Evolutionary conservation across 305 asterid genomes (phyloP), one percentile per base, ranked within the genome.

Genomic region (Fraxinus xanthoxyloides): DNA sequence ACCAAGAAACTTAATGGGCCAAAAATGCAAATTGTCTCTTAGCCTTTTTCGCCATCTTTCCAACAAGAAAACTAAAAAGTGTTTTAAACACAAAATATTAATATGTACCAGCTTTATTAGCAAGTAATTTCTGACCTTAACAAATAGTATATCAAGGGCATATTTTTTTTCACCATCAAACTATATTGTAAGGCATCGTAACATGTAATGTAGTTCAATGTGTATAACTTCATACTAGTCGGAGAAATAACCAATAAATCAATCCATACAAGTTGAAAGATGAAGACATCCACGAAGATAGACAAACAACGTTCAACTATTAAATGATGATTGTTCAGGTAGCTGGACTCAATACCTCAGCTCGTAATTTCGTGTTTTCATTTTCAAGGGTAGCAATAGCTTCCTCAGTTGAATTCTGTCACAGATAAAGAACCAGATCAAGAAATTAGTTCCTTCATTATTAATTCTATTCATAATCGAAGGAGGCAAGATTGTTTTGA

Each of bases 341-440:
- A 59, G 78, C 82, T 19, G 75, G 31, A 70, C 43, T 82, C 78
- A 67, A 74, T 88, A 90, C 93, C 93, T 86, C 89, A 82, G 87
- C 87, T 85, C 73, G 86, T 84, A 90, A 81, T 67, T 82, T 82
- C 84, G 83, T 75, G 85, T 87, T 83, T 40, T 83, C 90, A 59
- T 36, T 59, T 43, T 81, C 84, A 80, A 87, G 88, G 80, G 81
- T 70, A 82, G 87, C 80, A 79, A 87, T 81, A 69, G 89, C 86
- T 82, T 88, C 90, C 69, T 54, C 79, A 36, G 89, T 85, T 69
- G 86, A 84, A 82, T 76, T 82, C 92, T 90, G 88, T 84, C 78
- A 81, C 51, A 79, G 75, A 77, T 43, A 56, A 77, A 85, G 46
- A 83, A 34, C 72, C 84, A 76, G 40, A 59, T 21, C 21, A 85